These are phyloP conservation scores for Nowakowskiella sp. DNA, from an alignment of 192 early-diverging fungal genomes.

Conservation along the genomic window DNA sequence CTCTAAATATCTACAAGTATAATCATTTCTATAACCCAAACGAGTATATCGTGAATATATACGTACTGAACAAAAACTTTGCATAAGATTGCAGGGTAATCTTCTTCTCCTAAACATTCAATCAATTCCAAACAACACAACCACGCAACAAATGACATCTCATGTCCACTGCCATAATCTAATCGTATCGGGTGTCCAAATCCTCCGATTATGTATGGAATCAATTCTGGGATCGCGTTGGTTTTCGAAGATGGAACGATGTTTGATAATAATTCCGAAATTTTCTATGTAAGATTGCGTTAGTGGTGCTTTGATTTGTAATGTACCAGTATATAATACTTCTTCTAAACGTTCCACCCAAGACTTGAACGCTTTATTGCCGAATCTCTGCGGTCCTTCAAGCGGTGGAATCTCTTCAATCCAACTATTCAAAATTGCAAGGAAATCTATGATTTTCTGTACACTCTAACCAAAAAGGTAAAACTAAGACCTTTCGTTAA, in stretches of 20 bases:
- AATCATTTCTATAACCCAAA: not conserved
- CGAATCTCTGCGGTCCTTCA: slow-evolving; percentile 69
- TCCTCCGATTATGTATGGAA: slow-evolving; percentile 55
- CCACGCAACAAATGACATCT: slow-evolving; percentile 81
- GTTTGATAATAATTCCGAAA: too few relatives aligned
- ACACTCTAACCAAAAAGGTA: slow-evolving; percentile 22
- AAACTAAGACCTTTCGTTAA: slow-evolving; percentile 1
- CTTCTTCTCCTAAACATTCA: slow-evolving; percentile 48
- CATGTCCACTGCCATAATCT: slow-evolving; percentile 97
- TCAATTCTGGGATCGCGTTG: slow-evolving; percentile 63
- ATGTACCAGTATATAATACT: slow-evolving; percentile 11
- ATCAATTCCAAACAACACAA: slow-evolving; percentile 70
- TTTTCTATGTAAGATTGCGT: too few relatives aligned
- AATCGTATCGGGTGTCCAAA: slow-evolving; percentile 89
- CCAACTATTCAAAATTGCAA: slow-evolving; percentile 61
- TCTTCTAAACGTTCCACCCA: slow-evolving; percentile 57
- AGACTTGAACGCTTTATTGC: slow-evolving; percentile 81
- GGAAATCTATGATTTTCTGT: slow-evolving; percentile 42
- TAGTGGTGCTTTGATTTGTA: too few relatives aligned
- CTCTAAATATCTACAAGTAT: slow-evolving; percentile 57
- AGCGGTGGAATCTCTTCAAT: slow-evolving; percentile 71
- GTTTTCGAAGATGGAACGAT: slow-evolving; percentile 1
- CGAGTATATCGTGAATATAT: not conserved
- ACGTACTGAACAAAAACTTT: slow-evolving; percentile 56
- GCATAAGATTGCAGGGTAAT: slow-evolving; percentile 66